A percentile compares a stretch with the other conserved stretches of the same genome.
phyloP scores from a whole-genome alignment of 2,329 filamentous ascomycete genomes.

The Tolypocladium nubicola region DNA sequence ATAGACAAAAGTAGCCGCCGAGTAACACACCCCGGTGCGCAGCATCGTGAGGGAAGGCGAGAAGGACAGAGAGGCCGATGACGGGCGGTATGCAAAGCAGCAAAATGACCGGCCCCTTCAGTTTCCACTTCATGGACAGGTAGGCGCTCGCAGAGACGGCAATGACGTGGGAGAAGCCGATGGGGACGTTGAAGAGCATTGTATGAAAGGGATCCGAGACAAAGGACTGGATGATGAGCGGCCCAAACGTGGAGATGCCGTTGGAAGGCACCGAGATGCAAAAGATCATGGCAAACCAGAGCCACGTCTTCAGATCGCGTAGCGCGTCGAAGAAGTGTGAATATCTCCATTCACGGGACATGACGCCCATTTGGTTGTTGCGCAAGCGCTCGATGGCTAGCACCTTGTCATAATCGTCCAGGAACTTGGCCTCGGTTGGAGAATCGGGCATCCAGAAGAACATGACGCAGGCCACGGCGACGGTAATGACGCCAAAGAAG shows the following conservation, averaged over 20 bases:
- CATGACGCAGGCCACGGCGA: slow-evolving; percentile 33
- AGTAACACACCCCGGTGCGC: slow-evolving; percentile 38
- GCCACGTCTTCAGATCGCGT: slow-evolving; percentile 48
- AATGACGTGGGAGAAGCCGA: slow-evolving; percentile 48
- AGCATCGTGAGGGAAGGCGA: slow-evolving; percentile 34
- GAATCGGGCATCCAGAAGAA: slow-evolving; percentile 38
- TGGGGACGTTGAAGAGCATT: slow-evolving; percentile 50
- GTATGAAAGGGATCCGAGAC: slow-evolving; percentile 46
- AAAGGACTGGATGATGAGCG: slow-evolving; percentile 48
- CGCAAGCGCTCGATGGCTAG: slow-evolving; percentile 44
- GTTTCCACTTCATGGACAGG: slow-evolving; percentile 41
- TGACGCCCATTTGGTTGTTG: slow-evolving; percentile 43
- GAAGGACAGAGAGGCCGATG: slow-evolving; percentile 42
- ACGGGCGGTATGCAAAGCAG: slow-evolving; percentile 47
- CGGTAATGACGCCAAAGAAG: slow-evolving; percentile 40
- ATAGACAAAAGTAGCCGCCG: slow-evolving; percentile 47
- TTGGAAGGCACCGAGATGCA: slow-evolving; percentile 47
- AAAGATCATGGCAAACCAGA: slow-evolving; percentile 44
- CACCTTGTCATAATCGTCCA: slow-evolving; percentile 39
- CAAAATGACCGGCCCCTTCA: slow-evolving; percentile 45
- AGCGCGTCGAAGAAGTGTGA: slow-evolving; percentile 42
- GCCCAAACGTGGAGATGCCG: slow-evolving; percentile 47
- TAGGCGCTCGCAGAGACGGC: slow-evolving; percentile 47
- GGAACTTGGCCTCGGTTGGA: slow-evolving; percentile 37
- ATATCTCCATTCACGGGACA: slow-evolving; percentile 40